Evolutionary conservation across 768 basidiomycete genomes (phyloP), one percentile per base, ranked within the genome.

Genomic region (Phylloporus sp.): DNA sequence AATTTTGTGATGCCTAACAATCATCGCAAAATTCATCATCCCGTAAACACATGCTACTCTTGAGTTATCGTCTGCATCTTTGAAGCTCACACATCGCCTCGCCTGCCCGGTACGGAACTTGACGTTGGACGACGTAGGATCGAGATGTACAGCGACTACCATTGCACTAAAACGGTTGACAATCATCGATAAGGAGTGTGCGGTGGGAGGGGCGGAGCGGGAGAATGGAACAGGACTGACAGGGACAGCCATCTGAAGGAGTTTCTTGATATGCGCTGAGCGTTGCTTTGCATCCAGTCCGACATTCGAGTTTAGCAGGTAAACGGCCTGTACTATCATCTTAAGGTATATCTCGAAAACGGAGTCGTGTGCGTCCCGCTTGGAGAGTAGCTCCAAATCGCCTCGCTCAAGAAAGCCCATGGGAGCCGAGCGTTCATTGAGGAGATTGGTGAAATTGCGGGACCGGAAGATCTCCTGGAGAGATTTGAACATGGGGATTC

Each of bases 331-430:
- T n/a, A 84, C 78, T 27, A 93, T 72, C 44, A 96, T 73, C 62
- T 92, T 90, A 36, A 95, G 71, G 59, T 92, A 88, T 6, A 88
- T 61, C n/a, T 79, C 74, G 58, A 86, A 93, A 2, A 86, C 79
- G 2, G 85, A 80, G 56, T 95, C 93, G 15, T 64, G 63, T 15
- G 67, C 63, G 22, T 80, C 74, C 40, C 72, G 70, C 17, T 70
- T 64, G 15, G 70, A 70, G 6, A 90, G 72, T 10, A 82, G 65
- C 3, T 67, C 64, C 59, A 81, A 69, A 54, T 88, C 73, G 36
- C 72, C 69, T 6, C 76, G 54, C 37, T 76, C 70, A 54, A 90
- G 71, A 66, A 91, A 96, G 17, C 68, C 66, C 17, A 92, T 88
- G 56, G 84, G 90, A 50, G 85, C 84, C 29, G 76, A 56, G 36